Evolutionary conservation across 2,329 filamentous ascomycete genomes (phyloP), one percentile per base, ranked within the genome.

Genomic region (Ophiosphaerella korrae): DNA sequence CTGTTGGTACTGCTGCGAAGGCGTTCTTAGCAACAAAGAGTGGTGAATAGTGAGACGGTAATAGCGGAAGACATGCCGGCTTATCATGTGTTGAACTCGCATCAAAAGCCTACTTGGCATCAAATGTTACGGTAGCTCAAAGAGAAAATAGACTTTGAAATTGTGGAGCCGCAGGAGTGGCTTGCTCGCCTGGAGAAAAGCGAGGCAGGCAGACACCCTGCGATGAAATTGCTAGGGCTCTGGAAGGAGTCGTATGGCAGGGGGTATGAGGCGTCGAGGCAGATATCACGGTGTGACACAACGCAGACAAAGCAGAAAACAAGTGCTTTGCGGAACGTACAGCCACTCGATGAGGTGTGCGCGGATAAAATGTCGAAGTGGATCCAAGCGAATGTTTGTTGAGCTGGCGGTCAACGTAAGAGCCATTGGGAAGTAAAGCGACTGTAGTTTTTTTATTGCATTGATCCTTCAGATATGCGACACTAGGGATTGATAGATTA

Each of bases 81-180:
- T 4, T 79, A 77, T 50, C 80, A 84, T 61, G 68, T 83, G 2
- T 56, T 83, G 24, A 83, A 82, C 52, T 72, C 76, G 24, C 71
- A 79, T 50, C 64, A 49, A 7, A 58, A 58, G 7, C 77, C 78
- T 3, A 75, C 61, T 1, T 83, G 79, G 80, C 62, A 54, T 1
- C 69, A 78, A 42, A 68, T 84, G 59, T 64, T 83, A n/a, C 53
- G 60, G 3, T 81, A 77, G 78, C 53, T 80, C 38, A 62, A 67
- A 57, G 66, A 71, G 50, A 63, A 59, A 31, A 66, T 68, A 41
- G 52, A 55, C 1, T 77, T 80, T 54, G 70, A 78, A 1, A 66
- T 77, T 11, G 75, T 82, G 5, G 37, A 63, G 3, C 73, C 76
- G 0, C 42, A 62, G 13, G 65, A 73, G 42, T 83, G 78, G 79